Percentiles rank a stretch among this genome's conserved stretches.
Conservation (phyloP, 1,284 basidiomycete genomes). For the Cutaneotrichosporon dermatis region DNA sequence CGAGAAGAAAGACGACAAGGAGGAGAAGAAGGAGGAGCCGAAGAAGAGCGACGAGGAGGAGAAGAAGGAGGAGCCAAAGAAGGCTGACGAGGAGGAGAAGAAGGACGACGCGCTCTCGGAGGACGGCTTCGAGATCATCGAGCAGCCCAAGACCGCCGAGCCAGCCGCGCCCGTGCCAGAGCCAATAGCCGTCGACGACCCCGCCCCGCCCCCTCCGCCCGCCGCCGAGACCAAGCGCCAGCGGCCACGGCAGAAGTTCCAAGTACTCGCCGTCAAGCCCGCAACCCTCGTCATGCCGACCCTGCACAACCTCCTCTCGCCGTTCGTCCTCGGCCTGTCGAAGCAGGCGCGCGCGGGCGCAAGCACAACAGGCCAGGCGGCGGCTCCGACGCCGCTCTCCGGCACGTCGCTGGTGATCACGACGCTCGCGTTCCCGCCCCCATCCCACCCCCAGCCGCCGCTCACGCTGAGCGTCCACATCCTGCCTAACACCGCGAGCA, state of each 20-base stretch:
- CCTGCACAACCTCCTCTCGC: conserved; percentile 38
- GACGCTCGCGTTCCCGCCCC: conserved; percentile 29
- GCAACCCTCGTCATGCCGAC: conserved; percentile 29
- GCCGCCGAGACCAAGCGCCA: not conserved
- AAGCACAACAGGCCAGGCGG: conserved; percentile 30
- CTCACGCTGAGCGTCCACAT: conserved; percentile 32
- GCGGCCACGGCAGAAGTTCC: conserved; percentile 17
- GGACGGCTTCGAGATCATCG: conserved; percentile 35
- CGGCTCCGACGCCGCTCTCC: conserved; percentile 32
- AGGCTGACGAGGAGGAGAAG: not conserved
- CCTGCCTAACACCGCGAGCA: conserved; percentile 28
- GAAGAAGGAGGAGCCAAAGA: not conserved
- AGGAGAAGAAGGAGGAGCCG: not conserved
- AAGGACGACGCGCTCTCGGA: not conserved
- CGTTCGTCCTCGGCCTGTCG: conserved; percentile 41
- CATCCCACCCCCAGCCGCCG: conserved; percentile 20
- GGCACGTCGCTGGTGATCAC: conserved; percentile 33
- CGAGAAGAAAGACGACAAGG: not conserved
- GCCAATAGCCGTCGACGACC: no score
- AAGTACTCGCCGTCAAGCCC: conserved; percentile 34
- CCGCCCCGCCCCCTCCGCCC: not conserved
- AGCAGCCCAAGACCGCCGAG: conserved; percentile 10
- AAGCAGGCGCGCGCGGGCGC: conserved; percentile 40
- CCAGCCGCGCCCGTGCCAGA: not conserved
- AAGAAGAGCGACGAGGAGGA: not conserved